Percentiles rank a stretch among this genome's conserved stretches.
phyloP scores from a whole-genome alignment of 129 eudicot species.

The carrot (Daucus carota) region DH1_v3.0 NC_030381.2:47093501-47094000 shows the following conservation, averaged over 20 bases:
- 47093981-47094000: slow-evolving; percentile 86
- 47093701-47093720: no score
- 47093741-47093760: background rate
- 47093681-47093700: background rate
- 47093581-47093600: background rate
- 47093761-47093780: background rate
- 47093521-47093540: background rate
- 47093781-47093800: background rate
- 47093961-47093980: slow-evolving; percentile 95
- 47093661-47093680: background rate
- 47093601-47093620: background rate
- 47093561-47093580: background rate
- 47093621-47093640: background rate
- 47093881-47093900: background rate
- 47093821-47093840: background rate
- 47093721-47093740: background rate
- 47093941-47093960: slow-evolving; percentile 70
- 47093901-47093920: background rate
- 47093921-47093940: slow-evolving; percentile 9
- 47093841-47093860: background rate
- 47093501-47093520: no score
- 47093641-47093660: background rate
- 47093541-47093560: background rate
- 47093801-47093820: background rate
- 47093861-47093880: background rate